Evolutionary conservation across 208 protist species (phyloP).

Genomic region (Borovskyia barvae): DNA sequence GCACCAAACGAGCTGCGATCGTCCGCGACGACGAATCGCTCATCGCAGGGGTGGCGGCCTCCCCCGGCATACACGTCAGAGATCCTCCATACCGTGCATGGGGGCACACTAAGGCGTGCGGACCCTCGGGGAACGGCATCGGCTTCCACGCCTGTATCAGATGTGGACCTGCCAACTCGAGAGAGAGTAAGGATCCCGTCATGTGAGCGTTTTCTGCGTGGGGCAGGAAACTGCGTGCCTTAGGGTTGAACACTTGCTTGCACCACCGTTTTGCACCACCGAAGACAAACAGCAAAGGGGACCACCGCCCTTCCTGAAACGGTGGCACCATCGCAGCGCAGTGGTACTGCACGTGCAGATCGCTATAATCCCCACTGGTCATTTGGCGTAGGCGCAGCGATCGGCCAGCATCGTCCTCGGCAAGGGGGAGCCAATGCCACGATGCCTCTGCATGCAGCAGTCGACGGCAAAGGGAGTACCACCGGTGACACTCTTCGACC

Average conservation of each 20-base stretch:
- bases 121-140: conserved; percentile 46
- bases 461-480: conserved; percentile 33
- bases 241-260: conserved; percentile 25
- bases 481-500: conserved; percentile 38
- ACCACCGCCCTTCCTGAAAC: conserved; percentile 13
- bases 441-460: conserved; percentile 30
- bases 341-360: conserved; percentile 63
- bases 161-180: conserved; percentile 52
- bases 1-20: conserved; percentile 16
- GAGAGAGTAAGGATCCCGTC: conserved; percentile 10
- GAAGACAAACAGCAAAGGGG: conserved; percentile 34
- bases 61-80: conserved; percentile 23
- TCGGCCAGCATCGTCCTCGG: conserved; percentile 21
- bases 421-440: conserved; percentile 64
- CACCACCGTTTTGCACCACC: conserved; percentile 41
- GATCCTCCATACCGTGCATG: conserved; percentile 49
- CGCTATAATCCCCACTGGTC: conserved; percentile 27
- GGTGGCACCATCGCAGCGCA: conserved; percentile 22
- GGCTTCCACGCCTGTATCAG: conserved; percentile 24
- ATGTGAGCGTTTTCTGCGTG: conserved; percentile 17
- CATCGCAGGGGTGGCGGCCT: not conserved
- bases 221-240: conserved; percentile 38
- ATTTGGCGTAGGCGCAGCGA: conserved; percentile 16
- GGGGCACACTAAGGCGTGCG: conserved; percentile 47
- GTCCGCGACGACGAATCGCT: not conserved